Evolutionary conservation across 148 eudicot genomes (phyloP).

Genomic region (Chenopodium formosanum): DNA sequence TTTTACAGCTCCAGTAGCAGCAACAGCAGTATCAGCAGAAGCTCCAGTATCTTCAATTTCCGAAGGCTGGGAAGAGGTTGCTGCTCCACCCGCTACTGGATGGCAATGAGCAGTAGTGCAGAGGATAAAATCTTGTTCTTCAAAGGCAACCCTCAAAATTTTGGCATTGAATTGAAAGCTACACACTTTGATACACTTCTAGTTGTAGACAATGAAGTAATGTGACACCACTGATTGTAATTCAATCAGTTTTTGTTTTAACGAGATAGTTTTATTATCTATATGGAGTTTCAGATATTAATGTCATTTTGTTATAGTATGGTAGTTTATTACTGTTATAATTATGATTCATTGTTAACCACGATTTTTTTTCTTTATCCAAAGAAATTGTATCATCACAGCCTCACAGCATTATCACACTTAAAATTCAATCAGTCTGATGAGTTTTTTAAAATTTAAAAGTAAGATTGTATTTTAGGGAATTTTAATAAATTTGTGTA

Average conservation of each 20-base stretch:
- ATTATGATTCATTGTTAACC: too few relatives aligned
- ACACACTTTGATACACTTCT: background rate
- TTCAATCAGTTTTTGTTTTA: background rate
- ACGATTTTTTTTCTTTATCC: too few relatives aligned
- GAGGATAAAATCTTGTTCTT: background rate
- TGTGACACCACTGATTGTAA: background rate
- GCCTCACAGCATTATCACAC: too few relatives aligned
- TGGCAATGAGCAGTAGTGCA: constrained; percentile 22
- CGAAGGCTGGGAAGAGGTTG: constrained; percentile 45
- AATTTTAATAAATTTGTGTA: too few relatives aligned
- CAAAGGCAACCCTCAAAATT: background rate
- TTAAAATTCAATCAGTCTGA: too few relatives aligned
- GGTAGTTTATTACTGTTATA: too few relatives aligned
- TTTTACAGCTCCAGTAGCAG: background rate
- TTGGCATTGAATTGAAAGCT: background rate
- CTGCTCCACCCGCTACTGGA: constrained; percentile 32
- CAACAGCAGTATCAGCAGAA: constrained; percentile 1
- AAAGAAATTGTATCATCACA: too few relatives aligned
- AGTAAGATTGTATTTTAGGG: too few relatives aligned
- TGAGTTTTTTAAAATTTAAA: too few relatives aligned
- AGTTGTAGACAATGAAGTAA: background rate
- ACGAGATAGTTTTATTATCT: background rate
- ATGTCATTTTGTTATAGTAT: background rate
- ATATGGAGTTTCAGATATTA: background rate
- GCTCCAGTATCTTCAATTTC: constrained; percentile 20